A percentile compares a stretch with the other conserved stretches of the same genome.
Conservation (phyloP, 331 rosid genomes). For the Telfairia occidentalis region DNA sequence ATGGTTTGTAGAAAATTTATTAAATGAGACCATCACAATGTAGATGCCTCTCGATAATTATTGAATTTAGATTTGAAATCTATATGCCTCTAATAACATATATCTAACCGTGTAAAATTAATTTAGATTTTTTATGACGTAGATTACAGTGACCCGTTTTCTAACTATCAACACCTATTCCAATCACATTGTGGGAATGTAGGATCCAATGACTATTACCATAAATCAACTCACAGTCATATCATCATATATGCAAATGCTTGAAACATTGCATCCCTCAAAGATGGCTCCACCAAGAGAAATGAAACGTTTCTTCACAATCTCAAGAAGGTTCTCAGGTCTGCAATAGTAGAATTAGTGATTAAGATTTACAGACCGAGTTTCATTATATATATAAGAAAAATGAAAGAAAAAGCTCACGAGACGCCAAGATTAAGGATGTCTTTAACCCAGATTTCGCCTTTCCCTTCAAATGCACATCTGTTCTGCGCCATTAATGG, state of each 20-base stretch:
- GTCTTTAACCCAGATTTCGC: slow-evolving; percentile 87
- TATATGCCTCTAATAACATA: too few relatives aligned
- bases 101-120: too few relatives aligned
- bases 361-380: not conserved
- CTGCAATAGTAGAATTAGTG: slow-evolving; percentile 30
- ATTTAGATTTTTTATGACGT: too few relatives aligned
- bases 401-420: slow-evolving; percentile 39
- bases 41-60: too few relatives aligned
- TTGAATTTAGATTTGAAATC: too few relatives aligned
- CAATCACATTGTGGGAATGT: slow-evolving; percentile 8
- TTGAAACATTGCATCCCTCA: slow-evolving; percentile 56
- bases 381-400: not conserved
- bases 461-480: slow-evolving; percentile 86
- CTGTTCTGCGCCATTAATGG: slow-evolving; percentile 60
- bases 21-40: too few relatives aligned
- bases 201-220: not conserved
- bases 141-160: not conserved
- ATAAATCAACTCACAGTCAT: slow-evolving; percentile 59
- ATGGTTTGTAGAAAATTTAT: too few relatives aligned
- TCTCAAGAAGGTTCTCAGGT: slow-evolving; percentile 65
- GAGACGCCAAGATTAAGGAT: slow-evolving; percentile 92
- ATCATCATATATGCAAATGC: slow-evolving; percentile 57
- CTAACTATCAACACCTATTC: too few relatives aligned
- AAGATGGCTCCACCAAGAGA: slow-evolving; percentile 72
- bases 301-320: slow-evolving; percentile 65